Evolutionary conservation across 2,329 filamentous ascomycete genomes (phyloP).

Genomic region (Alternaria solani): DNA sequence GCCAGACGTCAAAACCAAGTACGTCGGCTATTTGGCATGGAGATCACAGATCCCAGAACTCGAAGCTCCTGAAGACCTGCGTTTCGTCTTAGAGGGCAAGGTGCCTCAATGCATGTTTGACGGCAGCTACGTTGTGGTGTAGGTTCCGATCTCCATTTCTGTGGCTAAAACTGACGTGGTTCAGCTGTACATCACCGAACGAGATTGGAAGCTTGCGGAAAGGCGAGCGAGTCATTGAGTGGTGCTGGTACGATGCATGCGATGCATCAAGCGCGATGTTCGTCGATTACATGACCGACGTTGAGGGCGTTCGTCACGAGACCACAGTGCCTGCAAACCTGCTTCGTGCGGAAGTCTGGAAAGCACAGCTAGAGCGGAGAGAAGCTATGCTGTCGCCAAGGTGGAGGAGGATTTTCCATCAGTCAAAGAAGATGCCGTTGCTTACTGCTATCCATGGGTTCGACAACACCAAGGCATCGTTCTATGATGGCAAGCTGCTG

Average conservation of each 20-base stretch:
- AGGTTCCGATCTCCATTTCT: not conserved
- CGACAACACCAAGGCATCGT: conserved; percentile 42
- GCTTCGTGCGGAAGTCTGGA: conserved; percentile 49
- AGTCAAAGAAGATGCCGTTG: conserved; percentile 48
- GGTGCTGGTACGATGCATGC: conserved; percentile 56
- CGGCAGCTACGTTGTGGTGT: conserved; percentile 18
- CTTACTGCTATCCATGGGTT: conserved; percentile 55
- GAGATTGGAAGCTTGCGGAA: conserved; percentile 43
- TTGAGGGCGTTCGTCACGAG: conserved; percentile 44
- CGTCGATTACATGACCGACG: conserved; percentile 53
- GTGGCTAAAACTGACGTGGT: not conserved
- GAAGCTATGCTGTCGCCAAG: conserved; percentile 41
- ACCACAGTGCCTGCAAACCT: conserved; percentile 52
- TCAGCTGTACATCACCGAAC: conserved; percentile 52
- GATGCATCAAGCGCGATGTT: conserved; percentile 43
- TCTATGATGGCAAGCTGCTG: conserved; percentile 52
- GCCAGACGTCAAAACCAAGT: conserved; percentile 18
- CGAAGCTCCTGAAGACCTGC: conserved; percentile 14
- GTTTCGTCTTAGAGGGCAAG: conserved; percentile 10
- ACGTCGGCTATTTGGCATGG: conserved; percentile 33
- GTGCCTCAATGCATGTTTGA: conserved; percentile 14
- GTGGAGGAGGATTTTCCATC: conserved; percentile 49
- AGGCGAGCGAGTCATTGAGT: conserved; percentile 53
- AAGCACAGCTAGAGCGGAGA: conserved; percentile 29
- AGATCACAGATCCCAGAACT: conserved; percentile 19